Evolutionary conservation across 768 basidiomycete species (phyloP).

Genomic region (Antrodiella citrinella): DNA sequence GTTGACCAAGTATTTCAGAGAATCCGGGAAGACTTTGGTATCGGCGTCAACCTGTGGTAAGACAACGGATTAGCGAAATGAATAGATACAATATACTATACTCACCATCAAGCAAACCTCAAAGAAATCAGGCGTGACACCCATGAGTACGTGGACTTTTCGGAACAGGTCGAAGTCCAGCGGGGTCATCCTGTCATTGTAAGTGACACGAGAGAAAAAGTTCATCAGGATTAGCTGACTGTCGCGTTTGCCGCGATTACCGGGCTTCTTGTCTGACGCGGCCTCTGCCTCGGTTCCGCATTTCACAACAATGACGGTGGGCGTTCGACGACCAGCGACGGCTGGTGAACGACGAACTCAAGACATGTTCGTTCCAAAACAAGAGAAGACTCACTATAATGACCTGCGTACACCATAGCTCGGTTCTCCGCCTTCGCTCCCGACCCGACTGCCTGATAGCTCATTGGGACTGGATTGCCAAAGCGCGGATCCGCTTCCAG

Average conservation of each 20-base stretch:
- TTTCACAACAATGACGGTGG: conserved; percentile 91
- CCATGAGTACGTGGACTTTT: conserved; percentile 93
- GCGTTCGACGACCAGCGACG: conserved; percentile 83
- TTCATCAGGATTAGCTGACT: conserved; percentile 99
- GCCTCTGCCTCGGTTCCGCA: conserved; percentile 90
- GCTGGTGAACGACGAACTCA: conserved; percentile 40
- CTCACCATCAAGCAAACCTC: conserved; percentile 95
- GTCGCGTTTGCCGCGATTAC: conserved; percentile 97
- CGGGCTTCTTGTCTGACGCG: conserved; percentile 81
- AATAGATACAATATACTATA: too few species aligned
- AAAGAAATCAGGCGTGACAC: conserved; percentile 98
- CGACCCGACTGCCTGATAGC: conserved; percentile 82
- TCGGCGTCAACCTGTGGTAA: conserved; percentile 98
- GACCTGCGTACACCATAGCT: conserved; percentile 99
- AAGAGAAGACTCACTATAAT: conserved; percentile 92
- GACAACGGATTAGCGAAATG: too few species aligned
- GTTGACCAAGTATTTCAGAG: conserved; percentile 86
- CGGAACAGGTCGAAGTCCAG: conserved; percentile 98
- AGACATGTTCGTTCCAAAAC: background rate
- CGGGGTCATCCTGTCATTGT: conserved; percentile 97
- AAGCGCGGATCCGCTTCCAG: conserved; percentile 93
- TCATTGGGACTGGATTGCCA: conserved; percentile 93
- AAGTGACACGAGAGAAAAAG: conserved; percentile 98
- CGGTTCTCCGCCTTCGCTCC: conserved; percentile 88
- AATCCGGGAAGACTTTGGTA: conserved; percentile 90